Evolutionary conservation across 2,329 filamentous ascomycete genomes (phyloP), one percentile per base, ranked within the genome.

Genomic region (Apiospora malaysiana): DNA sequence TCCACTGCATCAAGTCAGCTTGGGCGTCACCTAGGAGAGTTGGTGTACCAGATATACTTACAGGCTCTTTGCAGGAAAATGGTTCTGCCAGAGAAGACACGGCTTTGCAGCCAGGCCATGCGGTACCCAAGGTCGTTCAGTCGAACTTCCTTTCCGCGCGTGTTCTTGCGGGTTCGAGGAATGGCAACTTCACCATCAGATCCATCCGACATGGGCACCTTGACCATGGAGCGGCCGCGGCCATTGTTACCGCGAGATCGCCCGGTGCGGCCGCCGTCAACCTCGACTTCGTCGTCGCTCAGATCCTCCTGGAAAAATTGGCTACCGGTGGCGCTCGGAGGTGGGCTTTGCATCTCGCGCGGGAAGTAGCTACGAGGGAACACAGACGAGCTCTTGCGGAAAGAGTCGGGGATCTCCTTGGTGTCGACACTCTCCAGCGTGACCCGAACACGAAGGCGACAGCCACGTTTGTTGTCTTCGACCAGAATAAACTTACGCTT

Each of bases 401-500:
- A 98, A 21, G 94, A 96, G 81, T 98, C 95, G 1, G 95, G 95
- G 78, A 98, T 97, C 82, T 98, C 95, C 78, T 95, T 92, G 84
- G 96, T 97, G 80, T 98, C 93, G 76, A 98, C 94, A 63, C 92
- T 91, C 78, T 98, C 94, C n/a, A 99, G 90, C 73, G 93, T 96
- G 68, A 98, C 95, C 73, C 95, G 92, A 65, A 98, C 95, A 21
- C 95, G 91, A 1, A 98, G 91, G 56, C 94, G 90, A 68, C 90
- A 92, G 69, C 92, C 92, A 46, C 94, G 92, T 73, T 94, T 92
- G 69, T 90, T 91, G 80, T 98, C 95, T 75, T 98, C 95, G 40
- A 98, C 94, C 12, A 98, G 89, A 76, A 98, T 97, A 82, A 98
- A 98, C 82, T 98, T 98, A 79, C 95, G 92, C 78, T 94, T 94